These are phyloP conservation scores for Rhizopogon sp. DNA, from an alignment of 768 basidiomycete species.

Conservation along the genomic window DNA sequence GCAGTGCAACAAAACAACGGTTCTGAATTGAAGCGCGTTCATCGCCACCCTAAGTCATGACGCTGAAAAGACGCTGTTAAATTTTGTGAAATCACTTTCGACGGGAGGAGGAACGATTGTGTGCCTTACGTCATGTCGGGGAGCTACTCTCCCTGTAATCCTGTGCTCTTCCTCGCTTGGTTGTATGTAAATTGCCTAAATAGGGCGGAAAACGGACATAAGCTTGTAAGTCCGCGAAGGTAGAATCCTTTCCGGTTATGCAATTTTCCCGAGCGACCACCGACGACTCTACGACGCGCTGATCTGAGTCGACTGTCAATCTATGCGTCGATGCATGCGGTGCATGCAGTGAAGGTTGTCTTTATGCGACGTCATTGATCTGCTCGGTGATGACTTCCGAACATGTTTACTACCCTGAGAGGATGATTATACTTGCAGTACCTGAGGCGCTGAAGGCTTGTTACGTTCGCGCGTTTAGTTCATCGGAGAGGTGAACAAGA, in stretches of 20 bases:
- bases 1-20: slow-evolving; percentile 13
- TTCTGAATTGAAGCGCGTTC: slow-evolving; percentile 14
- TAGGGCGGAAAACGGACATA: background rate
- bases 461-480: background rate
- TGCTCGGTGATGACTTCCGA: background rate
- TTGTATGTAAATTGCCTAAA: background rate
- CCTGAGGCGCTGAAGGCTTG: background rate
- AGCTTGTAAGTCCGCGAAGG: background rate
- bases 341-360: background rate
- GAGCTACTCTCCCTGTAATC: slow-evolving; percentile 10
- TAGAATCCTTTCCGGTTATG: background rate
- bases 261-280: background rate
- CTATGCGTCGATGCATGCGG: background rate
- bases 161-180: slow-evolving; percentile 13
- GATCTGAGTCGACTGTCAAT: background rate
- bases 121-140: slow-evolving; percentile 17
- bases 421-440: background rate
- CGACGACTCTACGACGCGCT: background rate
- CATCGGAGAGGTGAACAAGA: background rate
- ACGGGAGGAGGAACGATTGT: slow-evolving; percentile 1
- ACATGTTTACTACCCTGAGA: background rate
- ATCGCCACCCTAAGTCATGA: slow-evolving; percentile 28
- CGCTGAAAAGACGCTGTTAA: slow-evolving; percentile 11
- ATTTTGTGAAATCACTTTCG: slow-evolving; percentile 6
- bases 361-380: background rate